A percentile compares a stretch with the other conserved stretches of the same genome.
These are phyloP conservation scores for Anaeramoeba flamelloides DNA, from an alignment of 78 protist genomes.

Conservation along the genomic window DNA sequence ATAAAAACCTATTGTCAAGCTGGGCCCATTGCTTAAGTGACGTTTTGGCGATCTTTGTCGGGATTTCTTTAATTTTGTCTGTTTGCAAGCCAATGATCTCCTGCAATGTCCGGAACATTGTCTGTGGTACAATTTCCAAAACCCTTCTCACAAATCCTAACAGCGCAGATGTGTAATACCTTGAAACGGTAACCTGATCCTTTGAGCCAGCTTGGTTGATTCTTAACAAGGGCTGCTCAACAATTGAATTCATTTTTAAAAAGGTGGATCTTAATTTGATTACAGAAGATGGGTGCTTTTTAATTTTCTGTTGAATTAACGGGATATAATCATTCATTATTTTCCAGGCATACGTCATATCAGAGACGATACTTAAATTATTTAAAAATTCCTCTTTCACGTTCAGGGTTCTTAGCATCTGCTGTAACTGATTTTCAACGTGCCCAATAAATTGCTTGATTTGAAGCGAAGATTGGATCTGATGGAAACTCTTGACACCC, in stretches of 20 bases:
- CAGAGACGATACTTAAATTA: background rate
- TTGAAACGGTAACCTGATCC: slow-evolving; percentile 67
- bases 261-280: slow-evolving; percentile 77
- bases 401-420: slow-evolving; percentile 67
- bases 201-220: slow-evolving; percentile 61
- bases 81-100: slow-evolving; percentile 62
- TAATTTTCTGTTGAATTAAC: slow-evolving; percentile 8
- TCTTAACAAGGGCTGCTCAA: slow-evolving; percentile 75
- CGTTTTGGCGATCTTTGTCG: slow-evolving; percentile 55
- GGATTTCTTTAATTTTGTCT: slow-evolving; percentile 38
- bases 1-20: slow-evolving; percentile 54
- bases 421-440: slow-evolving; percentile 41
- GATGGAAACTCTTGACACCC: slow-evolving; percentile 78
- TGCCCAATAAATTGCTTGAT: slow-evolving; percentile 63
- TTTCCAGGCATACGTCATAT: slow-evolving; percentile 62
- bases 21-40: slow-evolving; percentile 55
- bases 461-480: slow-evolving; percentile 32
- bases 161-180: slow-evolving; percentile 62
- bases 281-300: slow-evolving; percentile 7
- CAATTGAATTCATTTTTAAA: slow-evolving; percentile 69
- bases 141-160: slow-evolving; percentile 64
- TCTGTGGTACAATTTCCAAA: slow-evolving; percentile 71
- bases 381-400: background rate
- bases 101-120: slow-evolving; percentile 52
- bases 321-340: slow-evolving; percentile 30